A percentile compares a stretch with the other conserved stretches of the same genome.
These are phyloP conservation scores for Ophiosphaerella herpotricha DNA, from an alignment of 2,329 filamentous ascomycete genomes.

Conservation along the genomic window DNA sequence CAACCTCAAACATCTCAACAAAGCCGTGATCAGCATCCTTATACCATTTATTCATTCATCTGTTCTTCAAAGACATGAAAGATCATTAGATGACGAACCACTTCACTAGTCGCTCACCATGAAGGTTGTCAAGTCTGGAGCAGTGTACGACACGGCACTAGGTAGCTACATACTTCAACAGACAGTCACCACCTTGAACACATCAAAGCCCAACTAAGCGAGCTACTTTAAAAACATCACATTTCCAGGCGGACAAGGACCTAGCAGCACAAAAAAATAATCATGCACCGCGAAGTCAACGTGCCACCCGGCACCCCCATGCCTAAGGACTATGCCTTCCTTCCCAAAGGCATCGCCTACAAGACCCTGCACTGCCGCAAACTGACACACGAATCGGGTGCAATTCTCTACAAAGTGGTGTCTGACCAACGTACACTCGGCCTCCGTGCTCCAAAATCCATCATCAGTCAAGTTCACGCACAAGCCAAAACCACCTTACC, in stretches of 20 bases:
- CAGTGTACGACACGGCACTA: too few relatives aligned
- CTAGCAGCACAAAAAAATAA: neutral
- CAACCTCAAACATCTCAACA: neutral
- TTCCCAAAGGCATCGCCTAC: constrained; percentile 41
- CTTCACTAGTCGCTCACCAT: neutral
- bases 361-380: constrained; percentile 41
- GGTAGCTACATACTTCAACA: too few relatives aligned
- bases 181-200: too few relatives aligned
- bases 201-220: neutral
- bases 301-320: constrained; percentile 25
- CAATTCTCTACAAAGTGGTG: constrained; percentile 34
- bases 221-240: neutral
- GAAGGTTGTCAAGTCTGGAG: neutral
- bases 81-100: too few relatives aligned
- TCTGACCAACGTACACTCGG: constrained; percentile 42
- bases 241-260: neutral
- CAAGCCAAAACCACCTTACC: constrained; percentile 48
- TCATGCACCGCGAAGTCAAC: constrained; percentile 24
- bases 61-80: neutral
- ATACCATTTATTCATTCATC: neutral
- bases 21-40: neutral
- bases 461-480: constrained; percentile 46
- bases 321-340: constrained; percentile 38
- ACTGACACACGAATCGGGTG: constrained; percentile 35
- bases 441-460: constrained; percentile 49